phyloP scores from a whole-genome alignment of 768 basidiomycete species.

The Mrakia gelida region DNA sequence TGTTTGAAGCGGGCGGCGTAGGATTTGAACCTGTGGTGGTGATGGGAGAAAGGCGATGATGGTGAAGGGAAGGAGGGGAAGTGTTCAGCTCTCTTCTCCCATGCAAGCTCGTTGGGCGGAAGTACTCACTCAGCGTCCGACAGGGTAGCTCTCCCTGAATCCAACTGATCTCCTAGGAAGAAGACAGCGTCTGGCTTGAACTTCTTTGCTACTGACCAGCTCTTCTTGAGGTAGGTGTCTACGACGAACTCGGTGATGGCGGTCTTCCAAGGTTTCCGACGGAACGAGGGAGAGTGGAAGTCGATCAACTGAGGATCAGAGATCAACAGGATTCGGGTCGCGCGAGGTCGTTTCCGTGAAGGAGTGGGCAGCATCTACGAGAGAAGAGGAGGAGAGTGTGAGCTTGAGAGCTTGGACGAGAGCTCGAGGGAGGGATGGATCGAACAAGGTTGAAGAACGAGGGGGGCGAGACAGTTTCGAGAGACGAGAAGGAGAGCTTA shows the following conservation, averaged over 20 bases:
- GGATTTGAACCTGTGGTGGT: conserved; percentile 59
- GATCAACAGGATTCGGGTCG: conserved; percentile 67
- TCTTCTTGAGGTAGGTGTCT: conserved; percentile 78
- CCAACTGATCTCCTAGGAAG: conserved; percentile 90
- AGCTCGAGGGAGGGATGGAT: neutral
- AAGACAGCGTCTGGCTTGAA: conserved; percentile 65
- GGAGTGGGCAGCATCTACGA: neutral
- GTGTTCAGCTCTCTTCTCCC: neutral
- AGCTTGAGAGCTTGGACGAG: too few species aligned
- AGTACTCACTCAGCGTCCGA: conserved; percentile 64
- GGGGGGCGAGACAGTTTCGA: neutral
- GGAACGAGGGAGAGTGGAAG: conserved; percentile 62
- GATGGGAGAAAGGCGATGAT: neutral
- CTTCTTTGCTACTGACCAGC: conserved; percentile 64
- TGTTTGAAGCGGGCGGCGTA: conserved; percentile 65
- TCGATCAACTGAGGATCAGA: conserved; percentile 87
- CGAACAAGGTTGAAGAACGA: neutral
- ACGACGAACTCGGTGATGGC: conserved; percentile 62
- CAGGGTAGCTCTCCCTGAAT: conserved; percentile 67
- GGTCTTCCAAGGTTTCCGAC: conserved; percentile 54
- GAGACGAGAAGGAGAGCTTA: conserved; percentile 5
- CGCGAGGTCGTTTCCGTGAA: conserved; percentile 8
- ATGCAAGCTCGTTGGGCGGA: neutral
- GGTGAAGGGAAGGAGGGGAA: neutral
- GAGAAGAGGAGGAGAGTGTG: neutral